These are phyloP conservation scores for Datura wrightii DNA, from an alignment of 257 asterid genomes.

Conservation along the genomic window DNA sequence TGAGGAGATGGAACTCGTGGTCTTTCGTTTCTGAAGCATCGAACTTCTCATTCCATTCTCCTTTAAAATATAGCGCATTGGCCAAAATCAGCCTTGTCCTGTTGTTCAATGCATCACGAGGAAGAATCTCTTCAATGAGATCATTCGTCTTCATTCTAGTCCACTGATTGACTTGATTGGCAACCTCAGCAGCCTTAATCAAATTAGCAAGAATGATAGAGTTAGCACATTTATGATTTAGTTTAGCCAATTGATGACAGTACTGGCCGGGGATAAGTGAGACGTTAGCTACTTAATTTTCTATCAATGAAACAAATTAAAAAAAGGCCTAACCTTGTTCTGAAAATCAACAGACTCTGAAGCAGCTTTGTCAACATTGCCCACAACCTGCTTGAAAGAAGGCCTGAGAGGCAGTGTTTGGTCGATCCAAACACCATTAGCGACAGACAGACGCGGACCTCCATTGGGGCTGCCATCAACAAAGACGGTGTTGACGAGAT, in stretches of 20 bases:
- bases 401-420: neutral
- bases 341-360: neutral
- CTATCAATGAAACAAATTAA: neutral
- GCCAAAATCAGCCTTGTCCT: constrained; percentile 41
- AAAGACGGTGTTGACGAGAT: neutral
- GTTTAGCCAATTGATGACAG: too few species aligned
- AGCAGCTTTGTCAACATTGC: neutral
- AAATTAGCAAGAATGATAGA: constrained; percentile 8
- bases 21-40: constrained; percentile 38
- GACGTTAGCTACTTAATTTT: too few species aligned
- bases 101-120: constrained; percentile 29
- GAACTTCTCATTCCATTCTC: constrained; percentile 43
- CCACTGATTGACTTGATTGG: constrained; percentile 45
- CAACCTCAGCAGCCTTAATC: constrained; percentile 36
- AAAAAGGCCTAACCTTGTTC: neutral
- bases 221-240: neutral
- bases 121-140: constrained; percentile 43
- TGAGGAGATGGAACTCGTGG: constrained; percentile 35
- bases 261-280: too few species aligned
- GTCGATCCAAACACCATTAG: neutral
- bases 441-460: neutral
- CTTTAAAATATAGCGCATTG: constrained; percentile 47
- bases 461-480: neutral
- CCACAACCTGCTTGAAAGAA: neutral
- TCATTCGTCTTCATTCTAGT: constrained; percentile 40